phyloP scores from a whole-genome alignment of 345 rosid genomes.

The Mangifera indica region DNA sequence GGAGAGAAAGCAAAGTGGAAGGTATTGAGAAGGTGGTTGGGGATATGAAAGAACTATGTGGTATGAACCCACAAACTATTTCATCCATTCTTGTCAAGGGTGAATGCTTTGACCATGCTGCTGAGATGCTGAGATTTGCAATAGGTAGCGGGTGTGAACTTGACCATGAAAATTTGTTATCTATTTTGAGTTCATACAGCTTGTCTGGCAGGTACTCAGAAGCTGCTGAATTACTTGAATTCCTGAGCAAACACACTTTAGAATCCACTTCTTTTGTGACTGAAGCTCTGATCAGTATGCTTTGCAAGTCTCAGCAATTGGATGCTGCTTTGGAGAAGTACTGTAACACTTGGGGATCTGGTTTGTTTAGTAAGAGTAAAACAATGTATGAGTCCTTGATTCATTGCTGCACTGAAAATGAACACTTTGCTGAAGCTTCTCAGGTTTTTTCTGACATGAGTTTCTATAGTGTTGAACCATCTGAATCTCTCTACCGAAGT shows the following conservation, averaged over 20 bases:
- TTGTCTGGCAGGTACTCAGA: conserved; percentile 71
- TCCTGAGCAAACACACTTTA: conserved; percentile 52
- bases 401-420: conserved; percentile 60
- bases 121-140: conserved; percentile 61
- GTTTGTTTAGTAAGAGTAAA: conserved; percentile 43
- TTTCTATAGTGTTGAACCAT: conserved; percentile 55
- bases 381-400: conserved; percentile 71
- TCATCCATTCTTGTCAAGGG: conserved; percentile 78
- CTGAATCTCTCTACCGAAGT: conserved; percentile 45
- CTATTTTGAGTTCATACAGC: conserved; percentile 74
- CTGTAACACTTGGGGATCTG: conserved; percentile 39
- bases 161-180: conserved; percentile 55
- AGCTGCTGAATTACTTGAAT: conserved; percentile 77
- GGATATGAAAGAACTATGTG: conserved; percentile 68
- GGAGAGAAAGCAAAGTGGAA: conserved; percentile 51
- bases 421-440: conserved; percentile 69
- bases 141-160: conserved; percentile 51
- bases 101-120: conserved; percentile 81
- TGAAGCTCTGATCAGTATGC: conserved; percentile 67
- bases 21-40: conserved; percentile 57
- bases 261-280: conserved; percentile 51
- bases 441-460: conserved; percentile 83
- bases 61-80: conserved; percentile 58
- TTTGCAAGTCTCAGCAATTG: conserved; percentile 64
- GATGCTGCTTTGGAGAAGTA: conserved; percentile 75